A percentile compares a stretch with the other conserved stretches of the same genome.
phyloP scores from a whole-genome alignment of 306 rosid genomes.

The Prunus padus region DNA sequence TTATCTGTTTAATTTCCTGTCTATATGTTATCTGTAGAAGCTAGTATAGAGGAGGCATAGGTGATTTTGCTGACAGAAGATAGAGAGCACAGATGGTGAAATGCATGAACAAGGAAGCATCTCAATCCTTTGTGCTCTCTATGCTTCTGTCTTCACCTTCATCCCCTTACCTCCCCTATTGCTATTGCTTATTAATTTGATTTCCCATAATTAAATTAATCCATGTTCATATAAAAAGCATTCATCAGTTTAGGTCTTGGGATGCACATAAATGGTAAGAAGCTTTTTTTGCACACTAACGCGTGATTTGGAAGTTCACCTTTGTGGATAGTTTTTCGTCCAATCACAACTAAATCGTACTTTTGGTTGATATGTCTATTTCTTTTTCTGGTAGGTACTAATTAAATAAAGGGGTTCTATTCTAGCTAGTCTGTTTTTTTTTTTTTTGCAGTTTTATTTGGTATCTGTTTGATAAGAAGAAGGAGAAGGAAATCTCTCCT shows the following conservation, averaged over 20 bases:
- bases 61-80: conserved; percentile 77
- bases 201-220: no score
- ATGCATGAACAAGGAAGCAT: conserved; percentile 49
- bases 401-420: no score
- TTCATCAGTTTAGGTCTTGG: not conserved
- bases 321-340: not conserved
- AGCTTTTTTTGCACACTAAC: not conserved
- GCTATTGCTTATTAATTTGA: not conserved
- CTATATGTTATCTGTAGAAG: not conserved
- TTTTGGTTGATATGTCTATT: no score
- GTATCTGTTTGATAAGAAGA: no score
- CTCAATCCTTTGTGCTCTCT: conserved; percentile 86
- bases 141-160: conserved; percentile 65
- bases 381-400: no score
- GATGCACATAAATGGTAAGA: not conserved
- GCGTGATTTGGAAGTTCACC: not conserved
- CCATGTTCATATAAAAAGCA: not conserved
- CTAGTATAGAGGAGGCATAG: conserved; percentile 26
- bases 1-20: not conserved
- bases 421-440: no score
- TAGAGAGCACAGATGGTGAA: conserved; percentile 85
- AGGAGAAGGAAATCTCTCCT: no score
- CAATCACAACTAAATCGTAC: not conserved
- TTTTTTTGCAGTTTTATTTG: no score
- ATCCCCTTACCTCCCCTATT: conserved; percentile 22